Percentiles rank a stretch among this genome's conserved stretches.
Evolutionary conservation across 1,284 basidiomycete genomes (phyloP).

Genomic region (Somion occarium): DNA sequence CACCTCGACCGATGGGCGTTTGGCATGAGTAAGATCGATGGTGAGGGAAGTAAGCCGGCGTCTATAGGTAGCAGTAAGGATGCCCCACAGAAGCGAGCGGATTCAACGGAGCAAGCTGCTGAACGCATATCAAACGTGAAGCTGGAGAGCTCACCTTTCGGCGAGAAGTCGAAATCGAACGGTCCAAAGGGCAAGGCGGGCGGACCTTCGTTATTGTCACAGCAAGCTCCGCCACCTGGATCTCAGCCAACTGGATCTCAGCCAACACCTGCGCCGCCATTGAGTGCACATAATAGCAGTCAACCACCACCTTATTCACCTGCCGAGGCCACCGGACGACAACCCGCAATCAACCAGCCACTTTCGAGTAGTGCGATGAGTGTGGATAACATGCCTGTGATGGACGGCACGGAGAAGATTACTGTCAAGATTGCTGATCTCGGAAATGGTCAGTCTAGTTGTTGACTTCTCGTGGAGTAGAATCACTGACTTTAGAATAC

Average conservation of each 20-base stretch:
- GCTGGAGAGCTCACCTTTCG: constrained; percentile 47
- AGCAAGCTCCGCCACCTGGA: constrained; percentile 55
- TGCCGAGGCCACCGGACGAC: constrained; percentile 12
- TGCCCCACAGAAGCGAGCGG: constrained; percentile 25
- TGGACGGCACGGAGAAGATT: constrained; percentile 64
- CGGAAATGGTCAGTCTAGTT: constrained; percentile 68
- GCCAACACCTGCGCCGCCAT: not conserved
- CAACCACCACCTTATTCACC: constrained; percentile 20
- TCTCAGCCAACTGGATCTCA: constrained; percentile 20
- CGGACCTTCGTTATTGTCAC: constrained; percentile 80
- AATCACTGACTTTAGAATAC: not conserved
- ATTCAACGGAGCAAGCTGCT: constrained; percentile 44
- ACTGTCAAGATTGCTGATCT: constrained; percentile 99
- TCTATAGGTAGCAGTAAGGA: constrained; percentile 19
- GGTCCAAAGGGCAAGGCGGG: constrained; percentile 29
- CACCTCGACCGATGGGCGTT: constrained; percentile 92
- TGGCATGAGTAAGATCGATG: constrained; percentile 82
- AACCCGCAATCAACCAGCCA: constrained; percentile 17
- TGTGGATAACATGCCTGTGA: constrained; percentile 27
- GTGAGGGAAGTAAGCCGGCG: constrained; percentile 25
- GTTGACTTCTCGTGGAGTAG: constrained; percentile 2
- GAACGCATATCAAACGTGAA: constrained; percentile 67
- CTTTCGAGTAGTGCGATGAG: constrained; percentile 38
- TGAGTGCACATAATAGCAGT: not conserved
- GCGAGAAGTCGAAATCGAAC: constrained; percentile 45